These are phyloP conservation scores for Tetradesmus lagerheimii DNA, from an alignment of 139 green algal species.

Conservation along the genomic window DNA sequence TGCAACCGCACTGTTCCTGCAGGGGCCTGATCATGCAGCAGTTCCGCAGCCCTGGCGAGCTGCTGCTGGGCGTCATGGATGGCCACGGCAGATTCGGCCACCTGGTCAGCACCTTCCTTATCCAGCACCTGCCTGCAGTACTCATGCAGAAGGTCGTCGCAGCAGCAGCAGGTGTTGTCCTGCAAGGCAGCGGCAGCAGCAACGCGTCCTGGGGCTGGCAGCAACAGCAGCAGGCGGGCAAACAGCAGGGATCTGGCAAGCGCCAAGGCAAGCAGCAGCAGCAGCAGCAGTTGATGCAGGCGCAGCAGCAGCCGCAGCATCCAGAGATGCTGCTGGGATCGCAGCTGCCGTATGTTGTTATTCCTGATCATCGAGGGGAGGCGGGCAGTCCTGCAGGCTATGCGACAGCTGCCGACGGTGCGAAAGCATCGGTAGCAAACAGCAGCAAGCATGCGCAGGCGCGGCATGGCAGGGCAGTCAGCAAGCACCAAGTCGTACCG, in stretches of 20 bases:
- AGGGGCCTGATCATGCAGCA: conserved; percentile 44
- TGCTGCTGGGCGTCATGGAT: conserved; percentile 45
- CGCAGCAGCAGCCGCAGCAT: conserved; percentile 7
- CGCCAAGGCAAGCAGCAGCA: not conserved
- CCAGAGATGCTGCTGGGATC: not conserved
- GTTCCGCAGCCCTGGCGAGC: conserved; percentile 27
- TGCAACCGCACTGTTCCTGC: not conserved
- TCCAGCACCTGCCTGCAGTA: conserved; percentile 40
- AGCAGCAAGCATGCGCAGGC: not conserved
- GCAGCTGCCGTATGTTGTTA: conserved; percentile 1
- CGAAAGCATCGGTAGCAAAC: not conserved
- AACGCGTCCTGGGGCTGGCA: not conserved
- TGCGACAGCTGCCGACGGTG: not conserved
- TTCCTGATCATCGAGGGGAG: not conserved
- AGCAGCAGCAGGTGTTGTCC: not conserved
- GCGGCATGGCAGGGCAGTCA: not conserved
- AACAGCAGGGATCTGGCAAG: not conserved
- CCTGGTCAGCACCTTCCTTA: conserved; percentile 25
- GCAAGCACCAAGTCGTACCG: conserved; percentile 13
- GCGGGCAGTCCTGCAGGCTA: not conserved
- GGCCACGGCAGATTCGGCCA: conserved; percentile 35
- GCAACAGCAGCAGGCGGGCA: conserved; percentile 2
- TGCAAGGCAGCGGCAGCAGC: conserved; percentile 5
- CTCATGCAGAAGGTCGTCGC: conserved; percentile 22
- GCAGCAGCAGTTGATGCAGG: too few relatives aligned